Evolutionary conservation across 2,329 filamentous ascomycete species (phyloP).

Genomic region (Plectosphaerella sp.): DNA sequence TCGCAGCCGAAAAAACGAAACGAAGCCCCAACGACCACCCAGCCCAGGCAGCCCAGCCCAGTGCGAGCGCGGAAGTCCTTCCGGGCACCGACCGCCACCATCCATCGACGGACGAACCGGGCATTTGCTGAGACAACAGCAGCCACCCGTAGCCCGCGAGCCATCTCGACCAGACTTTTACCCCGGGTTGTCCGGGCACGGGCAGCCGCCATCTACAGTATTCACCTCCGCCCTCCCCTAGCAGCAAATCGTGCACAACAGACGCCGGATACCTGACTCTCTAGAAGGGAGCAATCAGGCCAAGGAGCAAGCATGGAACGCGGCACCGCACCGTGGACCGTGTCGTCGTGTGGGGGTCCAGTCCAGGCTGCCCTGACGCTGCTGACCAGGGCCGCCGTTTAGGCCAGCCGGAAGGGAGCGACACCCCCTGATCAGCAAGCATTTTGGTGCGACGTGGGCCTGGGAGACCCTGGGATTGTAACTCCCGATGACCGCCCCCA

Average conservation of each 20-base stretch:
- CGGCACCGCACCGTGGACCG: not conserved
- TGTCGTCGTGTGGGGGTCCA: not conserved
- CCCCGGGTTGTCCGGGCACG: not conserved
- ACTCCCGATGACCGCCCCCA: not conserved
- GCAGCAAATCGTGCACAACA: too few relatives aligned
- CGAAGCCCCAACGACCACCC: not conserved
- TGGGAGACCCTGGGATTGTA: not conserved
- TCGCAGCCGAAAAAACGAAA: too few relatives aligned
- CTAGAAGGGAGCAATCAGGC: too few relatives aligned
- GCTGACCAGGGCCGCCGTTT: not conserved
- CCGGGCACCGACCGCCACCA: not conserved
- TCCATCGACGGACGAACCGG: not conserved
- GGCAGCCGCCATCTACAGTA: too few relatives aligned
- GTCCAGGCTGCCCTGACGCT: too few relatives aligned
- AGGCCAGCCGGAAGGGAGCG: not conserved
- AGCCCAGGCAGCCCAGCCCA: not conserved
- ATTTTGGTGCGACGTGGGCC: not conserved
- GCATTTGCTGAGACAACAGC: not conserved
- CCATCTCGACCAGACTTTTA: not conserved
- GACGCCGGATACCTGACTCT: too few relatives aligned
- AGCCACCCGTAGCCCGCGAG: not conserved
- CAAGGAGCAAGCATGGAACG: too few relatives aligned
- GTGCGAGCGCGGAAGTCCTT: too few relatives aligned
- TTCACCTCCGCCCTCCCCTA: too few relatives aligned
- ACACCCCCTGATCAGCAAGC: not conserved